phyloP scores from a whole-genome alignment of 805 yeast genomes.

The Ascoidea rubescens region DNA sequence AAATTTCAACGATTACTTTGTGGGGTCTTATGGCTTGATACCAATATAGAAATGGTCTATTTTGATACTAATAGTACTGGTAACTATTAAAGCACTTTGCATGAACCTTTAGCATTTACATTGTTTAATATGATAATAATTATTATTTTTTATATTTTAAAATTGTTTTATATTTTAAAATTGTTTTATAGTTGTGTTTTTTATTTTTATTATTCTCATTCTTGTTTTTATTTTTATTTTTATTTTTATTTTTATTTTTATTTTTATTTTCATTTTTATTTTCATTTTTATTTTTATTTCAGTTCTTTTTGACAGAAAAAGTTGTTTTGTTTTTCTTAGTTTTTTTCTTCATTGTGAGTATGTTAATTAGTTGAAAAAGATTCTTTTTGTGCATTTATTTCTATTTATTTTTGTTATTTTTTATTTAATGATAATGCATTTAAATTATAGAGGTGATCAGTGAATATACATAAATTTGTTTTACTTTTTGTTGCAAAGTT shows the following conservation, averaged over 20 bases:
- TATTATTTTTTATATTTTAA: background rate
- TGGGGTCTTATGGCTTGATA: slow-evolving; percentile 3
- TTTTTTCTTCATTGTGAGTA: background rate
- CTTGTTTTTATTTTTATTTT: background rate
- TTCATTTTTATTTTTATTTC: too few species aligned
- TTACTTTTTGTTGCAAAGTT: background rate
- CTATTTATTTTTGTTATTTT: background rate
- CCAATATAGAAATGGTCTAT: background rate
- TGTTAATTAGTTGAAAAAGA: background rate
- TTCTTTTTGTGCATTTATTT: background rate
- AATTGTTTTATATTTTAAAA: background rate
- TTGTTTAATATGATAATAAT: background rate
- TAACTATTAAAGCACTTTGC: background rate
- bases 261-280: background rate
- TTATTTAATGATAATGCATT: background rate
- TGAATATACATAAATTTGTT: too few species aligned
- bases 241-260: background rate
- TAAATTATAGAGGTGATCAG: background rate
- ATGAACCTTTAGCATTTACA: background rate
- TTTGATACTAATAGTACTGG: background rate
- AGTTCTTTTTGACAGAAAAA: too few species aligned
- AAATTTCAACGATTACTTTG: slow-evolving; percentile 1
- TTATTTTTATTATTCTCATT: background rate
- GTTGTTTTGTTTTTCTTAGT: background rate
- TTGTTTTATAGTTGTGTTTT: background rate